Conservation (phyloP, 2,329 filamentous ascomycete species). For the Bimuria novae-zelandiae region DNA sequence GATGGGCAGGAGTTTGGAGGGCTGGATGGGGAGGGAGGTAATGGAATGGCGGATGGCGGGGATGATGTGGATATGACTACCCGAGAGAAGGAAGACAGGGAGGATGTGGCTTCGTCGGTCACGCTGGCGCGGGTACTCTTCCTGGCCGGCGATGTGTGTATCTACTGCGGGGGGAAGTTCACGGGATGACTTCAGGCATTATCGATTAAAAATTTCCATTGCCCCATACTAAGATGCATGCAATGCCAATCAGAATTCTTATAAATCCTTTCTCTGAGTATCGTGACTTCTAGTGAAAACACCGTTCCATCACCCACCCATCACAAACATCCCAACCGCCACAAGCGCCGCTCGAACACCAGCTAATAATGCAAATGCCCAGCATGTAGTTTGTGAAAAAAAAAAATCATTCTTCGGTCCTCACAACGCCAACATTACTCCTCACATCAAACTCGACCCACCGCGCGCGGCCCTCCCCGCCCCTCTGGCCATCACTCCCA, state of each 20-base stretch:
- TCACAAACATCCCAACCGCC: too few species aligned
- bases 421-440: constrained; percentile 31
- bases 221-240: too few species aligned
- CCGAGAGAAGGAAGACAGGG: neutral
- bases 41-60: neutral
- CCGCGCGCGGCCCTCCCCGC: constrained; percentile 66
- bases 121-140: constrained; percentile 39
- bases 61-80: neutral
- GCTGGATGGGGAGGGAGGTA: constrained; percentile 1
- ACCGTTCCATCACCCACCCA: neutral
- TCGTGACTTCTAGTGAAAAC: too few species aligned
- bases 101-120: constrained; percentile 12
- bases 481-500: constrained; percentile 60
- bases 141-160: constrained; percentile 42
- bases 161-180: constrained; percentile 46
- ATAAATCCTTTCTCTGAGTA: too few species aligned
- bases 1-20: constrained; percentile 9
- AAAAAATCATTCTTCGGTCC: constrained; percentile 24
- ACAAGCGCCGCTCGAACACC: too few species aligned
- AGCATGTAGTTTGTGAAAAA: too few species aligned
- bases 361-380: too few species aligned
- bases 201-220: too few species aligned
- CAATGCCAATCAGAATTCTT: too few species aligned
- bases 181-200: constrained; percentile 28
- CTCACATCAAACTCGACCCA: constrained; percentile 81